Conservation (phyloP, 163 green algal genomes). For the Prototheca cutis region DNA sequence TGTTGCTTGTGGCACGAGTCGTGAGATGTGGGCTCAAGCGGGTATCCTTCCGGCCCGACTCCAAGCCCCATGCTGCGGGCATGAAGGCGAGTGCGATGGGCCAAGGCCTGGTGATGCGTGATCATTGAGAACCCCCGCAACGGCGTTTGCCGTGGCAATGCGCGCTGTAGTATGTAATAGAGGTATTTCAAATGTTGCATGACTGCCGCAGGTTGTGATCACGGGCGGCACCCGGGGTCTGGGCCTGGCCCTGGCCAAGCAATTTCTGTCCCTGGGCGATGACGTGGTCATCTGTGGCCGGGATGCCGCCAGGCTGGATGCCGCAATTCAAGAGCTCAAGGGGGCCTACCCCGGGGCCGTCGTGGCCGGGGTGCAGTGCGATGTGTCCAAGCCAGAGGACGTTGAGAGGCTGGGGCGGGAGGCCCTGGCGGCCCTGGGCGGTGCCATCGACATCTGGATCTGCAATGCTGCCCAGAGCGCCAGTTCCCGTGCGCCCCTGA, state of each 20-base stretch:
- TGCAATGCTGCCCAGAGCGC: constrained; percentile 21
- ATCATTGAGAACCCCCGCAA: too few relatives aligned
- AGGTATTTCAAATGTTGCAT: not conserved
- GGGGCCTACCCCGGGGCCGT: constrained; percentile 6
- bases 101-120: too few relatives aligned
- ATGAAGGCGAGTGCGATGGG: too few relatives aligned
- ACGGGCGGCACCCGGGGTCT: constrained; percentile 65
- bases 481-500: constrained; percentile 6
- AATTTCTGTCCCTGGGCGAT: constrained; percentile 33
- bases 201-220: constrained; percentile 39
- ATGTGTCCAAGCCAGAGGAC: constrained; percentile 6
- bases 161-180: not conserved
- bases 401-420: constrained; percentile 19
- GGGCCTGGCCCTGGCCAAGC: constrained; percentile 47
- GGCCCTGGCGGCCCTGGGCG: constrained; percentile 17
- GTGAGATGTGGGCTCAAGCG: not conserved
- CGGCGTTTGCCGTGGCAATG: too few relatives aligned
- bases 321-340: not conserved
- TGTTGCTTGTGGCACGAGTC: not conserved
- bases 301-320: not conserved
- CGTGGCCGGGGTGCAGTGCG: constrained; percentile 2
- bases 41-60: not conserved
- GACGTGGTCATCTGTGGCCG: constrained; percentile 23
- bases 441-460: constrained; percentile 35
- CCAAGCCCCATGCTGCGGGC: not conserved